A percentile compares a stretch with the other conserved stretches of the same genome.
Conservation (phyloP, 2,329 filamentous ascomycete genomes). For the Aspergillus ibericus region DNA sequence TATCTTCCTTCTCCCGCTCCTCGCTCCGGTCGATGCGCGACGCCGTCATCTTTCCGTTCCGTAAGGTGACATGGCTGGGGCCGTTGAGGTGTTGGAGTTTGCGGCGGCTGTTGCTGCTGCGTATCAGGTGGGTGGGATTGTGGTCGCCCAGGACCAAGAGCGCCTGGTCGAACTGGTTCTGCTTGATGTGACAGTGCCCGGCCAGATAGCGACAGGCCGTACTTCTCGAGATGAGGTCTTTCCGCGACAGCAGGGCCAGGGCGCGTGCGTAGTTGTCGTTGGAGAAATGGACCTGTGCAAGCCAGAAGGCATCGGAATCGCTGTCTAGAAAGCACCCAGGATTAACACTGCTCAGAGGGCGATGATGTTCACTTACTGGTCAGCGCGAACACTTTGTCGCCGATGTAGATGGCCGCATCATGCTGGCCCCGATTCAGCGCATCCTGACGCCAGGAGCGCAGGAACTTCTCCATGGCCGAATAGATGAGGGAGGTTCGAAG, state of each 20-base stretch:
- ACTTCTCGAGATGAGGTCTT: conserved; percentile 74
- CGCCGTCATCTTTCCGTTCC: conserved; percentile 47
- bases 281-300: conserved; percentile 96
- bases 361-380: conserved; percentile 65
- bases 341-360: background rate
- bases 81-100: conserved; percentile 69
- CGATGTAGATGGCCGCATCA: conserved; percentile 94
- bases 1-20: conserved; percentile 66
- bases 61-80: conserved; percentile 51
- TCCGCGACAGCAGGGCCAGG: conserved; percentile 78
- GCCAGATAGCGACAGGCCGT: conserved; percentile 89
- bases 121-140: conserved; percentile 86
- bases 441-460: conserved; percentile 93
- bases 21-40: conserved; percentile 59
- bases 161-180: conserved; percentile 85
- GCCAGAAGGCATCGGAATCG: conserved; percentile 92
- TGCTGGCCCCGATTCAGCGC: conserved; percentile 95
- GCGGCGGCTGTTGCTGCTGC: conserved; percentile 64
- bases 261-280: conserved; percentile 94
- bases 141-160: conserved; percentile 83
- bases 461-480: conserved; percentile 77
- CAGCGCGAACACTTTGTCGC: conserved; percentile 91
- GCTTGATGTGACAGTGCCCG: conserved; percentile 91
- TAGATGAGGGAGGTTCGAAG: conserved; percentile 1
- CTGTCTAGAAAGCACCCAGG: conserved; percentile 60